Conservation (phyloP, 2,329 filamentous ascomycete species). For the Parascedosporium putredinis region DNA sequence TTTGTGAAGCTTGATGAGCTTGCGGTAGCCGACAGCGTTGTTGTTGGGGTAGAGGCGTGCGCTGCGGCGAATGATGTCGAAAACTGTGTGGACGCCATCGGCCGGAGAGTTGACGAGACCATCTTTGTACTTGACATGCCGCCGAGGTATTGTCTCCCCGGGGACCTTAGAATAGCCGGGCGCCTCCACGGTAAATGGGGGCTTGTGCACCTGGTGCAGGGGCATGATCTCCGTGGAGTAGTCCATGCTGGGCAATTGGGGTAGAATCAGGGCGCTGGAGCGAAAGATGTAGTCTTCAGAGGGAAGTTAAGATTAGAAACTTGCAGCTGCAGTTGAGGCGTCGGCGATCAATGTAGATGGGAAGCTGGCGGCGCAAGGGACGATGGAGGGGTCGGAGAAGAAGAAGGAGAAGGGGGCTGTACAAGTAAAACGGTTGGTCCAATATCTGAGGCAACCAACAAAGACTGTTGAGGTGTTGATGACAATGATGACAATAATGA, state of each 20-base stretch:
- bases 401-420: too few relatives aligned
- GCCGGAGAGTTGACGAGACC: constrained; percentile 55
- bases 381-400: too few relatives aligned
- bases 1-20: constrained; percentile 64
- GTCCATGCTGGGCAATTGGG: constrained; percentile 23
- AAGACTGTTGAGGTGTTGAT: too few relatives aligned
- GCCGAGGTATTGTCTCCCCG: constrained; percentile 76
- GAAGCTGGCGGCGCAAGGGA: too few relatives aligned
- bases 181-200: constrained; percentile 66
- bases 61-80: constrained; percentile 64
- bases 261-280: too few relatives aligned
- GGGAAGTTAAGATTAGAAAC: too few relatives aligned
- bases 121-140: constrained; percentile 61
- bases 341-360: too few relatives aligned
- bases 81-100: constrained; percentile 63
- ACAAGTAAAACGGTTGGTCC: too few relatives aligned
- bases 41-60: constrained; percentile 52
- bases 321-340: too few relatives aligned
- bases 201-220: constrained; percentile 51
- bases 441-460: too few relatives aligned
- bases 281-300: too few relatives aligned
- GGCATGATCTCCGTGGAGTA: constrained; percentile 37
- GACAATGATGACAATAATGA: too few relatives aligned
- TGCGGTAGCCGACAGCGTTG: constrained; percentile 59
- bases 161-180: constrained; percentile 56